Conservation (phyloP, 768 basidiomycete species). For the Psilocybe cyanescens region DNA sequence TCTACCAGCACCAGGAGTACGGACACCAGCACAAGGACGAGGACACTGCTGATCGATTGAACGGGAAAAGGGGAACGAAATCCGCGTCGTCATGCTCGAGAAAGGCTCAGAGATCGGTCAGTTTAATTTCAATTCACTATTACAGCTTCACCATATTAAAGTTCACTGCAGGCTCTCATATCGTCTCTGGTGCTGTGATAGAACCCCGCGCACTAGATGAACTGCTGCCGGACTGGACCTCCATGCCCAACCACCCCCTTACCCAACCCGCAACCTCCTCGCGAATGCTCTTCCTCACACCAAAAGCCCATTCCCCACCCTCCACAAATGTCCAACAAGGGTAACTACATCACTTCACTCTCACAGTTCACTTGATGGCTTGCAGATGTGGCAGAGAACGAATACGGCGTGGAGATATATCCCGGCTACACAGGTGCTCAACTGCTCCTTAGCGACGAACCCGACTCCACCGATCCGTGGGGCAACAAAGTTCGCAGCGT, state of each 20-base stretch:
- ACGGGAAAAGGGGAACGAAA: slow-evolving; percentile 72
- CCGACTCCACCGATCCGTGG: slow-evolving; percentile 42
- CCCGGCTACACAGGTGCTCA: slow-evolving; percentile 95
- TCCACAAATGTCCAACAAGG: slow-evolving; percentile 93
- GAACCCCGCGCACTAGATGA: slow-evolving; percentile 92
- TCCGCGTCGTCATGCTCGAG: slow-evolving; percentile 93
- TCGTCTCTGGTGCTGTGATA: slow-evolving; percentile 93
- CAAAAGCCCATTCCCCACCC: slow-evolving; percentile 87
- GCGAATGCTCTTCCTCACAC: slow-evolving; percentile 87
- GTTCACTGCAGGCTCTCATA: slow-evolving; percentile 78
- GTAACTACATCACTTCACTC: slow-evolving; percentile 92
- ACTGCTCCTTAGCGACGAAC: slow-evolving; percentile 68
- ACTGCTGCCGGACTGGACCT: slow-evolving; percentile 84
- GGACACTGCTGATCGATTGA: slow-evolving; percentile 49
- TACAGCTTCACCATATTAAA: neutral
- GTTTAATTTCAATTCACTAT: neutral
- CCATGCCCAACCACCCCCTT: slow-evolving; percentile 69
- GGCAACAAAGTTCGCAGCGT: slow-evolving; percentile 53
- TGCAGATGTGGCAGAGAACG: slow-evolving; percentile 76
- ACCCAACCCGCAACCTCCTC: slow-evolving; percentile 77
- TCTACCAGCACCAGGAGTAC: no score
- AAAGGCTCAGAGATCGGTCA: slow-evolving; percentile 92
- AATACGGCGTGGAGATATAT: slow-evolving; percentile 90
- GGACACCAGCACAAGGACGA: no score
- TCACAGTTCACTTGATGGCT: slow-evolving; percentile 92